Evolutionary conservation across 768 basidiomycete genomes (phyloP), one percentile per base, ranked within the genome.

Genomic region (Phlebiopsis gigantea): DNA sequence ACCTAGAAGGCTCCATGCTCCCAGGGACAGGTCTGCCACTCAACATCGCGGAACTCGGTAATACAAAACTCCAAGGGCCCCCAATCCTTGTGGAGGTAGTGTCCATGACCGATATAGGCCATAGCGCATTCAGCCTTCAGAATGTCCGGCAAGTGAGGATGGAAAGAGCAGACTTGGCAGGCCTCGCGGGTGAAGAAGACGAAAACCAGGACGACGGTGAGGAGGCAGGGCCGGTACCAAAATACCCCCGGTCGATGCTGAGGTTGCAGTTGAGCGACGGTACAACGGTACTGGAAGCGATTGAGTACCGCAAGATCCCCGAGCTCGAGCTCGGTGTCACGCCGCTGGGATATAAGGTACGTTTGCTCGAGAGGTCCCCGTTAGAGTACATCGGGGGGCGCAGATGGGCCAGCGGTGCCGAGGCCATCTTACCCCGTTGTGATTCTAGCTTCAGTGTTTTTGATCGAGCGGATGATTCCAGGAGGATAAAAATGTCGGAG

Each of bases 171-270:
- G 81, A 80, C 54, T 67, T 78, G 28, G 73, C 71, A 8, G 76
- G 74, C 9, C 71, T 65, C 51, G 75, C 41, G 72, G 78, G 21
- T 22, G 50, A 77, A 14, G 78, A 79, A 26, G 75, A 74, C 39
- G 80, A 77, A 31, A 82, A 76, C 1, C 83, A 82, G 58, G 73
- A 77, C 30, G 73, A 81, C 43, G 85, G 83, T 41, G 73, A 81
- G 2, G 81, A 80, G 53, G 85, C 83, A 9, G 89, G 87, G 0
- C 86, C 87, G 0, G 78, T 93, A 51, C 93, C 92, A 2, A 85
- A 79, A 55, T 98, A 93, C 69, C 84, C 92, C 3, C 73, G 92
- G 52, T 80, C 84, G 28, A 93, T 91, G 84, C 75, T 97, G 55
- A 78, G 73, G 44, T 76, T 97, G 26, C 77, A 85, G 61, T 69